Evolutionary conservation across 164 flowering plant genomes (phyloP), one percentile per base, ranked within the genome.

Genomic region (Vitis cinerea): DNA sequence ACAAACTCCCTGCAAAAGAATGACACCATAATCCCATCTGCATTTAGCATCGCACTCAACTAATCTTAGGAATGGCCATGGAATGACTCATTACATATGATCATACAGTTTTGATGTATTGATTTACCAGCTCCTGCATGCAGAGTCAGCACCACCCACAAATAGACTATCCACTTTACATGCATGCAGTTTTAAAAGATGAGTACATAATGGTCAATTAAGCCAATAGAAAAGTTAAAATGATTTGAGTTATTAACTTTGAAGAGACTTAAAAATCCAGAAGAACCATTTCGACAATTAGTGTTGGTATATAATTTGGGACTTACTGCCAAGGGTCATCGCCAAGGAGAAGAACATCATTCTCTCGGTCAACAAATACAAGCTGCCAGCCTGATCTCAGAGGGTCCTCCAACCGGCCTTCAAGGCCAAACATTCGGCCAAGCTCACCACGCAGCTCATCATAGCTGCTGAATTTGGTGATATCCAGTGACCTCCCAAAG

Each of bases 351-450:
- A 82, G 82, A 16, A 79, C 78, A 61, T 79, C 84, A 75, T 82
- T 79, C 80, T 82, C 84, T 75, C 80, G 68, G 82, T 82, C 84
- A 54, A 82, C 82, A 62, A 79, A 82, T 67, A 82, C 84, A 77
- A 82, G 84, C 82, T 82, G 82, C 84, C 84, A 79, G 82, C 82
- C 84, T 82, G 82, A 79, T 78, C 84, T 82, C 76, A 50, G 74
- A 27, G 82, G 77, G 71, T 82, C 82, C 74, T 82, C 80, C 56
- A 82, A 49, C 72, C 74, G 80, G 68, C 81, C 82, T 79, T 82
- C 82, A 61, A 82, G 76, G 65, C 82, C 82, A 77, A 82, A 79
- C 80, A 79, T 72, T 30, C 74, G 78, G 64, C 74, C 82, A 7
- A 79, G 82, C 72, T 82, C 84, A 57, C 74, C 69, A 44, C 84